phyloP scores from a whole-genome alignment of 306 rosid species.

The Cucumis hystrix region DNA sequence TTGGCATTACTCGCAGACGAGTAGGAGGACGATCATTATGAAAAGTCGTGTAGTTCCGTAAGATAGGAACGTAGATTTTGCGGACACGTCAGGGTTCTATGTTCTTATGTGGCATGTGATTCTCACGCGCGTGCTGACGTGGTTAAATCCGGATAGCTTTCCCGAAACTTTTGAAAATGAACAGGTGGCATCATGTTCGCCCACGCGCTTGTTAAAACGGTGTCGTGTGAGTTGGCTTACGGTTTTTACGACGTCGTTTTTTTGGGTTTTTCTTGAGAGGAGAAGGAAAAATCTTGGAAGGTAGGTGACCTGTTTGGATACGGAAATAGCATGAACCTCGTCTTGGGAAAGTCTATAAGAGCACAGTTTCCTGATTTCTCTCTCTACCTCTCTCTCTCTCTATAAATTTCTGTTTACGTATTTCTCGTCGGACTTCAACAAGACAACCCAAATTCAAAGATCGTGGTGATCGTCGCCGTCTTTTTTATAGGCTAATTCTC shows the following conservation, averaged over 20 bases:
- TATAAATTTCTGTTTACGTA: not conserved
- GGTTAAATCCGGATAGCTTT: conserved; percentile 11
- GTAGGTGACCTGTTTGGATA: conserved; percentile 14
- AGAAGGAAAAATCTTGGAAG: not conserved
- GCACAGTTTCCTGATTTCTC: not conserved
- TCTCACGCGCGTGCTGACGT: conserved; percentile 14
- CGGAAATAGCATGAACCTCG: conserved; percentile 1
- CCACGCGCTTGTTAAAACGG: conserved; percentile 11
- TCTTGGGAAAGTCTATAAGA: not conserved
- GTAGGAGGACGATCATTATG: not conserved
- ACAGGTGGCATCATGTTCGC: not conserved
- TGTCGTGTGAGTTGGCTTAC: not conserved
- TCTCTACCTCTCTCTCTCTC: not conserved
- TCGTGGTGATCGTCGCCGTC: not conserved
- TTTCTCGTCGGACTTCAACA: not conserved
- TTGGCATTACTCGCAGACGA: not conserved
- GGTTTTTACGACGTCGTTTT: not conserved
- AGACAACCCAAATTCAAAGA: not conserved
- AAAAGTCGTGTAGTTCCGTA: not conserved
- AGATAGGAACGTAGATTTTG: not conserved
- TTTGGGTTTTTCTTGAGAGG: not conserved
- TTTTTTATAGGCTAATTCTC: not conserved
- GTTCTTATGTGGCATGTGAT: conserved; percentile 5
- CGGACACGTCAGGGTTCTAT: conserved; percentile 9
- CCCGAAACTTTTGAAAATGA: not conserved